Evolutionary conservation across 768 basidiomycete species (phyloP).

Genomic region (Paxillus rubicundulus): DNA sequence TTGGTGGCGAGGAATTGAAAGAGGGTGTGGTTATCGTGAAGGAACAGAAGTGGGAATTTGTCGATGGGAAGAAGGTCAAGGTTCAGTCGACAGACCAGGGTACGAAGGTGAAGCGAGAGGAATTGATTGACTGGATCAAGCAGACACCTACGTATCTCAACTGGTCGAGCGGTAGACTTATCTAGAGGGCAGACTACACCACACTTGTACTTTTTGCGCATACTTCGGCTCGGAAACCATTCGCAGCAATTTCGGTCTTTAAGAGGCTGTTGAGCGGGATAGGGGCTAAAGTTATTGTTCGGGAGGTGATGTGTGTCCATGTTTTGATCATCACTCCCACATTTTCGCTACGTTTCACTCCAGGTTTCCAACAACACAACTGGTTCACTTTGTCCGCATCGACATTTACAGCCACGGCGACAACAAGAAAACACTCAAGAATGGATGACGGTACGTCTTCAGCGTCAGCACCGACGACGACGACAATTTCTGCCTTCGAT

Average conservation of each 20-base stretch:
- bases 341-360: not conserved
- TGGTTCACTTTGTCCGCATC: not conserved
- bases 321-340: not conserved
- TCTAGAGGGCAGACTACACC: constrained; percentile 12
- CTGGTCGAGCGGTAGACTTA: constrained; percentile 32
- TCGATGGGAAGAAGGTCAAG: constrained; percentile 67
- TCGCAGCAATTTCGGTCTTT: not conserved
- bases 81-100: constrained; percentile 64
- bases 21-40: constrained; percentile 87
- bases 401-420: constrained; percentile 6
- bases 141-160: constrained; percentile 29
- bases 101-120: constrained; percentile 56
- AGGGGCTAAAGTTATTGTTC: not conserved
- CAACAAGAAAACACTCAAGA: constrained; percentile 35
- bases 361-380: not conserved
- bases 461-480: constrained; percentile 71
- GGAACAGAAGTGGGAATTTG: constrained; percentile 81
- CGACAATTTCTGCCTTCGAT: constrained; percentile 48
- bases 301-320: not conserved
- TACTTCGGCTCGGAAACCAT: constrained; percentile 3
- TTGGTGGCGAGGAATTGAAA: constrained; percentile 85
- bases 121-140: constrained; percentile 65
- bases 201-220: constrained; percentile 1
- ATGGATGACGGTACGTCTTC: constrained; percentile 79
- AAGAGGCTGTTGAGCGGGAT: no score